A percentile compares a stretch with the other conserved stretches of the same genome.
phyloP scores from a whole-genome alignment of 2,329 filamentous ascomycete species.

The Calonectria honghensis region DNA sequence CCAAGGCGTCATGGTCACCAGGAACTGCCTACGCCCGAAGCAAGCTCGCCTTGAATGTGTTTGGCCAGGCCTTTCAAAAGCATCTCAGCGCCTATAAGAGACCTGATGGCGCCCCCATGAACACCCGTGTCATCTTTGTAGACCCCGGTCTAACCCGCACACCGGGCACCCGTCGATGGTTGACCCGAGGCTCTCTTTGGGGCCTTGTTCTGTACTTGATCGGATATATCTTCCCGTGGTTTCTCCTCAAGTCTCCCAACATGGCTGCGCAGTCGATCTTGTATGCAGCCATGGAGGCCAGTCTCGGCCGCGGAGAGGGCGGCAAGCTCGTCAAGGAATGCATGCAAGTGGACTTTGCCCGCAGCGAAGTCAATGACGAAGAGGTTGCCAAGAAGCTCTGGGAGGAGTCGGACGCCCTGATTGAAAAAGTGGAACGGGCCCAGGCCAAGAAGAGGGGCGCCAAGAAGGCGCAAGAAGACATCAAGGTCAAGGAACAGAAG shows the following conservation, averaged over 20 bases:
- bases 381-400: constrained; percentile 88
- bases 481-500: constrained; percentile 60
- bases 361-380: constrained; percentile 86
- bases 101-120: constrained; percentile 88
- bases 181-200: constrained; percentile 88
- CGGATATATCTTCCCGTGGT: constrained; percentile 88
- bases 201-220: constrained; percentile 86
- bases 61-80: constrained; percentile 93
- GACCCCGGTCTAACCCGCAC: constrained; percentile 92
- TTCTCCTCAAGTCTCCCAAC: constrained; percentile 88
- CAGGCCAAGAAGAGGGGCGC: constrained; percentile 75
- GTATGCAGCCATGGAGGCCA: constrained; percentile 88
- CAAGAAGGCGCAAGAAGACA: constrained; percentile 62
- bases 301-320: constrained; percentile 78
- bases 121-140: constrained; percentile 87
- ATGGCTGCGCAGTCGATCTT: constrained; percentile 92
- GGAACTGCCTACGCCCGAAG: constrained; percentile 77
- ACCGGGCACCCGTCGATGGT: constrained; percentile 89
- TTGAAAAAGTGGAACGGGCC: constrained; percentile 83
- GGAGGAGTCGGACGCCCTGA: constrained; percentile 90
- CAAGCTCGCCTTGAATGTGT: constrained; percentile 89
- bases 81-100: constrained; percentile 90
- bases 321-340: constrained; percentile 93
- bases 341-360: constrained; percentile 81
- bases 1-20: constrained; percentile 72